A percentile compares a stretch with the other conserved stretches of the same genome.
These are phyloP conservation scores for Nicotiana otophora DNA, from an alignment of 257 asterid species.

Conservation along the genomic window DNA sequence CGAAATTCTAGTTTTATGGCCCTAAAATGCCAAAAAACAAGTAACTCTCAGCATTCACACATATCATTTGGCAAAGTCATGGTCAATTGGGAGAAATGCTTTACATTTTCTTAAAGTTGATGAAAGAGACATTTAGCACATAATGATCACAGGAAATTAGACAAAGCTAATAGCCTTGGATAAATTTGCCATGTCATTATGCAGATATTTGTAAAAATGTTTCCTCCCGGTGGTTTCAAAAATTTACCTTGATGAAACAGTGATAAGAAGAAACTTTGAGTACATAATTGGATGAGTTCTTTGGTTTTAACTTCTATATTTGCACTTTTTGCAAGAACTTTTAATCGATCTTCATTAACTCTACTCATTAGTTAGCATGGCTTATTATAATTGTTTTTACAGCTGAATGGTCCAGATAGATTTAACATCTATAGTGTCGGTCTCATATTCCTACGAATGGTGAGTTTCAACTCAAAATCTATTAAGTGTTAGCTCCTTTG, in stretches of 20 bases:
- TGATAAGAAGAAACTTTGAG: background rate
- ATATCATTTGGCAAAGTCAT: no score
- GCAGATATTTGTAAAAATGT: background rate
- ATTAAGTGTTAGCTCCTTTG: no score
- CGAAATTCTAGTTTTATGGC: no score
- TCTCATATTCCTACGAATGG: constrained; percentile 87
- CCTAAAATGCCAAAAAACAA: no score
- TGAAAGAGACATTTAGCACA: background rate
- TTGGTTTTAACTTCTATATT: background rate
- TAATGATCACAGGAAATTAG: background rate
- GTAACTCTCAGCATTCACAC: no score
- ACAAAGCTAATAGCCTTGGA: background rate
- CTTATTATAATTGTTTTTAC: constrained; percentile 17
- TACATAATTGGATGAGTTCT: background rate
- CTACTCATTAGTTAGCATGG: no score
- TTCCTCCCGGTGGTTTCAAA: background rate
- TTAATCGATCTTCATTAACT: background rate
- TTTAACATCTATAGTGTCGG: constrained; percentile 87
- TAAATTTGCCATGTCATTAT: background rate
- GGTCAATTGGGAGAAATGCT: no score
- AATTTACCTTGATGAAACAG: background rate
- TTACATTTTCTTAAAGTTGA: no score
- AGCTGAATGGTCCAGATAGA: constrained; percentile 73
- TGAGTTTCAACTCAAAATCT: constrained; percentile 19
- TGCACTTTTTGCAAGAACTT: background rate